Evolutionary conservation across 129 eudicot genomes (phyloP).

Genomic region (Centaurea solstitialis): DNA sequence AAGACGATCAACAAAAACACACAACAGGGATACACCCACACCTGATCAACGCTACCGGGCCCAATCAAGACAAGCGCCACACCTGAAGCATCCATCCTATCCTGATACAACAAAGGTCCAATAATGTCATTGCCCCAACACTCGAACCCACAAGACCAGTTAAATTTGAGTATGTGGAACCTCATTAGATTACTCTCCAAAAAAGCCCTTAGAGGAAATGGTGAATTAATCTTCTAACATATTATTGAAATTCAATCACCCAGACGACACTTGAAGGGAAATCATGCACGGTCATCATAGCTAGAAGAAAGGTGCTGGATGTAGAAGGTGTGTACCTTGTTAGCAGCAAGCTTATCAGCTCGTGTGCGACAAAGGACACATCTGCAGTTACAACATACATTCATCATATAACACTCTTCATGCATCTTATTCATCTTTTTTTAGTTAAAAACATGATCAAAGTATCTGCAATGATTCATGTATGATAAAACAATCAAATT

Average conservation of each 20-base stretch:
- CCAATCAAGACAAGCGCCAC: constrained; percentile 94
- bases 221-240: not conserved
- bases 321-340: constrained; percentile 54
- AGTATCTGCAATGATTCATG: not conserved
- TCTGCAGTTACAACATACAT: constrained; percentile 40
- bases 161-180: not conserved
- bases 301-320: not conserved
- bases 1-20: constrained; percentile 13
- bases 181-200: not conserved
- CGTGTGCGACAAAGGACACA: constrained; percentile 92
- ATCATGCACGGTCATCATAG: not conserved
- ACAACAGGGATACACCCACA: constrained; percentile 14
- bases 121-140: constrained; percentile 1
- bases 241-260: not conserved
- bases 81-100: constrained; percentile 87
- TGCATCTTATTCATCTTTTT: not conserved
- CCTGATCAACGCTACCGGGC: constrained; percentile 96
- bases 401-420: not conserved
- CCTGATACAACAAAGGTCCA: constrained; percentile 50
- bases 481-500: not conserved
- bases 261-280: not conserved
- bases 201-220: not conserved
- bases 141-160: not conserved
- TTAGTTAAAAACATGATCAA: not conserved
- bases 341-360: constrained; percentile 87